Base-by-base conservation (phyloP, 192 early-diverging fungal genomes). In the Coemansia sp. region DNA sequence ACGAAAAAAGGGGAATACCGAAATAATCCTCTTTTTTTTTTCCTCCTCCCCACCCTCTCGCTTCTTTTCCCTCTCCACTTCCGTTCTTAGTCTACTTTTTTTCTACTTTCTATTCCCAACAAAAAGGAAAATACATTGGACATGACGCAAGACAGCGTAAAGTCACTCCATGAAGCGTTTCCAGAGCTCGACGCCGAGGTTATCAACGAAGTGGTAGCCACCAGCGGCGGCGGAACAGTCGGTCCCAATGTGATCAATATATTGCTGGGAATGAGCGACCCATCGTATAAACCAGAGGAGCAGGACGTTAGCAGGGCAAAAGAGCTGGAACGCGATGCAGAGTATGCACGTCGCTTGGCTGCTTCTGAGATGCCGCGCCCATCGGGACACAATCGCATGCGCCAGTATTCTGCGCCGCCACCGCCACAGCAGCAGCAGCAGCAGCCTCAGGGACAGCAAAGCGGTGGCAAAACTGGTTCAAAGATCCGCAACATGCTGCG, bases 401-500 rank as follows among this genome's bases (percentile, higher is more conserved):
- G 51, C 23, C 51, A 53, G 51, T 53, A 53, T 6, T 53, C 51
- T 26, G 51, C 51, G 10, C 51, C 51, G 0, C 51, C 51, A 11
- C 33, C 52, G 44, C 39, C 11, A 26, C 53, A 15, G 7, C 16
- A 11, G 66, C 41, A 21, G 6, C 55, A 59, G 44, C 61, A 38
- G 38, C 35, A 44, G 59, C 56, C 38, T 11, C 56, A 55, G 59
- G 62, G 58, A 35, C 60, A 41, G 39, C 1, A 6, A 1, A 5
- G 39, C 5, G 12, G 39, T 14, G 12, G 39, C 39, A 41, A 30
- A 35, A 55, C 30, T 55, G 49, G 56, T 10, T 66, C 70, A 2
- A 72, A 67, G 64, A 69, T 81, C 12, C 73, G 78, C 57, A 71
- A 72, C 12, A 82, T 82, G 21, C 62, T 82, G 30, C 65, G 65